A percentile compares a stretch with the other conserved stretches of the same genome.
Conservation (phyloP, 805 yeast genomes). For the Wickerhamomyces queroliae region DNA sequence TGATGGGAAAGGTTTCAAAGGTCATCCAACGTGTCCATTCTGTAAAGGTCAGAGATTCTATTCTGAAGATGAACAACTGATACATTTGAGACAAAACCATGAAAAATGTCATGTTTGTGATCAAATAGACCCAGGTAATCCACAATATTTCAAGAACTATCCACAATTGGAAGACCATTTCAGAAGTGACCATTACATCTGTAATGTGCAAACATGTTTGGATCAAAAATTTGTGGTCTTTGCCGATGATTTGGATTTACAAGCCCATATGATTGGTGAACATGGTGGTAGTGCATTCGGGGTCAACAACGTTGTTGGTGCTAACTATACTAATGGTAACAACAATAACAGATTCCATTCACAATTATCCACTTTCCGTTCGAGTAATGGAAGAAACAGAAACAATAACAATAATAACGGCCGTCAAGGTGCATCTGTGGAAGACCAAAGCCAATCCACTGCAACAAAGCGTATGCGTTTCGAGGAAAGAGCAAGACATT, state of each 20-base stretch:
- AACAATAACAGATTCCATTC: constrained; percentile 36
- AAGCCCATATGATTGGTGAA: constrained; percentile 81
- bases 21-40: constrained; percentile 86
- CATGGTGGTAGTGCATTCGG: constrained; percentile 63
- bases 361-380: constrained; percentile 56
- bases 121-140: constrained; percentile 49
- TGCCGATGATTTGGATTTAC: constrained; percentile 75
- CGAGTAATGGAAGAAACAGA: constrained; percentile 14
- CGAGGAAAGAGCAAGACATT: constrained; percentile 82
- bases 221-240: constrained; percentile 92
- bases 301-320: constrained; percentile 25
- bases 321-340: not conserved
- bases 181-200: constrained; percentile 63
- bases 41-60: constrained; percentile 74
- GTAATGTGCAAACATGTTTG: constrained; percentile 71
- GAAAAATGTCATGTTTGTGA: constrained; percentile 92
- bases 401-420: constrained; percentile 5
- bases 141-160: constrained; percentile 76
- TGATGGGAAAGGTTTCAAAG: constrained; percentile 72
- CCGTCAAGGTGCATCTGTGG: not conserved
- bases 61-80: constrained; percentile 78
- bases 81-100: constrained; percentile 79
- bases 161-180: constrained; percentile 74
- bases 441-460: constrained; percentile 30
- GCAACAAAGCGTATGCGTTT: constrained; percentile 52